Evolutionary conservation across 2,329 filamentous ascomycete species (phyloP).

Genomic region (Trichoderma sp.): DNA sequence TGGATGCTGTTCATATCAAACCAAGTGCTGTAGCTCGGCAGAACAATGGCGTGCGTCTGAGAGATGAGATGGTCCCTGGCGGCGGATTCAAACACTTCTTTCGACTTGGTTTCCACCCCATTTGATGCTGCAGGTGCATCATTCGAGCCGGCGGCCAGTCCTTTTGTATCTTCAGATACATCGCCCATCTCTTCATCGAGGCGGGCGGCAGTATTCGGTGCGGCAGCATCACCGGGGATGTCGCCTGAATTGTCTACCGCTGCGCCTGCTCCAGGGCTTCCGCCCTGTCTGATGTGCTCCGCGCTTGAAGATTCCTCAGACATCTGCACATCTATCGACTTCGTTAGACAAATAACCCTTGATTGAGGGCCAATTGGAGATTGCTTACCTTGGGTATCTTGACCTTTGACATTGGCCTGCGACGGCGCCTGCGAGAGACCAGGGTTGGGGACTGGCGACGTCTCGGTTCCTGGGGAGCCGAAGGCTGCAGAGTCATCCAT

Average conservation of each 20-base stretch:
- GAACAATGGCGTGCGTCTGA: conserved; percentile 92
- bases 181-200: conserved; percentile 83
- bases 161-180: conserved; percentile 51
- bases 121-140: conserved; percentile 48
- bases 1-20: conserved; percentile 97
- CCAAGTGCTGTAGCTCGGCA: conserved; percentile 97
- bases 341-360: not conserved
- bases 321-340: conserved; percentile 59
- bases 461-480: conserved; percentile 55
- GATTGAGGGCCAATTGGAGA: not conserved
- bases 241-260: conserved; percentile 63
- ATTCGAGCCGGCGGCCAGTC: conserved; percentile 40
- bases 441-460: conserved; percentile 55
- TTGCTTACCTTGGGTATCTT: conserved; percentile 46
- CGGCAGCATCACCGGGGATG: conserved; percentile 57
- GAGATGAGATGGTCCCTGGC: conserved; percentile 89
- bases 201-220: conserved; percentile 55
- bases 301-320: conserved; percentile 45
- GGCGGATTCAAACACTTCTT: conserved; percentile 76
- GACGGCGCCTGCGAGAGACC: conserved; percentile 54
- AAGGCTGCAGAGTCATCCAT: conserved; percentile 61
- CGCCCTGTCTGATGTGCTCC: conserved; percentile 58
- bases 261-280: conserved; percentile 54
- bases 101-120: conserved; percentile 63
- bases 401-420: conserved; percentile 41